Conservation (phyloP, 495 filamentous ascomycete genomes). For the Neurospora tetrasperma region DNA sequence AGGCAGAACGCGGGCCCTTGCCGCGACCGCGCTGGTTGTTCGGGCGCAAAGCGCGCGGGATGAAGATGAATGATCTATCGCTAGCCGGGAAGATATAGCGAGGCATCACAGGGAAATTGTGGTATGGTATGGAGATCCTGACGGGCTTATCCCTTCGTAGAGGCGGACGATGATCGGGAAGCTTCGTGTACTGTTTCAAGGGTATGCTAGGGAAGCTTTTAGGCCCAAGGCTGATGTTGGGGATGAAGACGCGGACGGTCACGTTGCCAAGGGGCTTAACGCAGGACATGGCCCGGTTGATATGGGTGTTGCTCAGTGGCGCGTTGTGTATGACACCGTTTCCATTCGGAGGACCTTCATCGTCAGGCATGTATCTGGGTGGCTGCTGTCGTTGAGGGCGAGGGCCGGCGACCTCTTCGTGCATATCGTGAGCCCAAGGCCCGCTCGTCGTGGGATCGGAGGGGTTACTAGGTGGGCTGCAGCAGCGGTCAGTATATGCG, state of each 20-base stretch:
- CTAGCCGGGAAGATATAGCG: constrained; percentile 84
- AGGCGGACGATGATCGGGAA: constrained; percentile 90
- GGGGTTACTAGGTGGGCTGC: constrained; percentile 35
- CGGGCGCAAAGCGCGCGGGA: constrained; percentile 83
- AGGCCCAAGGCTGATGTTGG: constrained; percentile 63
- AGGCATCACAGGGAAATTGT: constrained; percentile 41
- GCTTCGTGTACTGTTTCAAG: constrained; percentile 77
- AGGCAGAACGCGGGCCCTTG: constrained; percentile 51
- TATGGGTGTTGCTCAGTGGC: constrained; percentile 27
- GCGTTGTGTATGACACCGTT: constrained; percentile 37
- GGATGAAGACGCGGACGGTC: constrained; percentile 62
- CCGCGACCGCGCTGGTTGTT: constrained; percentile 77
- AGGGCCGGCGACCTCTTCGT: constrained; percentile 61
- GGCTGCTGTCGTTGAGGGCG: constrained; percentile 23
- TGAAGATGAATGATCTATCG: constrained; percentile 96
- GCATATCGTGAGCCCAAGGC: constrained; percentile 91
- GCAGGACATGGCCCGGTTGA: constrained; percentile 51
- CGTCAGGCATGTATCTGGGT: constrained; percentile 24
- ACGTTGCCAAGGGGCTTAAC: constrained; percentile 62
- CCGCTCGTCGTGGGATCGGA: constrained; percentile 53
- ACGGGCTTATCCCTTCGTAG: constrained; percentile 95
- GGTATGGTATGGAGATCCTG: constrained; percentile 77
- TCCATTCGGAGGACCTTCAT: constrained; percentile 35
- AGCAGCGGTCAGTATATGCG: constrained; percentile 24
- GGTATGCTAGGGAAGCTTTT: constrained; percentile 61